A percentile compares a stretch with the other conserved stretches of the same genome.
These are phyloP conservation scores for Ascochyta rabiei DNA, from an alignment of 2,329 filamentous ascomycete genomes.

Conservation along the genomic window DNA sequence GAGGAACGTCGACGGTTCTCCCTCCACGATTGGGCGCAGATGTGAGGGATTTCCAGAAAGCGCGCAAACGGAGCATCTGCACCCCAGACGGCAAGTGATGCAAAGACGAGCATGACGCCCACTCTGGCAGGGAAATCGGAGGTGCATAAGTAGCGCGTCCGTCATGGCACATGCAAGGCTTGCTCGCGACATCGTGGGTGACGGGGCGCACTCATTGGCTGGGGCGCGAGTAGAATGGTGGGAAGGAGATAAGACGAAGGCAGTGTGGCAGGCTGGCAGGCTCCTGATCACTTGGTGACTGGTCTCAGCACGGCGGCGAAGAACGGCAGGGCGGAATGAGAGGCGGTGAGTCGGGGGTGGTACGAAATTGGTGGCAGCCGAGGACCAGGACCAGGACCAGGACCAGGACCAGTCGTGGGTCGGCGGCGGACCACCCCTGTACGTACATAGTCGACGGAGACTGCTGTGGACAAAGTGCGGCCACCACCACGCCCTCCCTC, in stretches of 20 bases:
- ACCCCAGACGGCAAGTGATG: conserved; percentile 25
- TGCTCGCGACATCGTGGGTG: conserved; percentile 15
- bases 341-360: conserved; percentile 18
- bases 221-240: conserved; percentile 18
- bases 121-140: conserved; percentile 6
- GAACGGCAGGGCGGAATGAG: conserved; percentile 13
- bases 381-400: too few species aligned
- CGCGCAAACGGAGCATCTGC: conserved; percentile 18
- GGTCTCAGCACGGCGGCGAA: conserved; percentile 18
- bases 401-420: too few species aligned
- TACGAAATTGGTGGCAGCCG: conserved; percentile 11
- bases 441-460: conserved; percentile 1
- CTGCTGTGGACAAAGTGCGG: neutral
- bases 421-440: too few species aligned
- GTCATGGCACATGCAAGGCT: conserved; percentile 19
- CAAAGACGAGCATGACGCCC: conserved; percentile 20
- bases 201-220: conserved; percentile 12
- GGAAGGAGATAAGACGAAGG: conserved; percentile 21
- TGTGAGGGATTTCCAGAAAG: conserved; percentile 11
- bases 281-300: conserved; percentile 21
- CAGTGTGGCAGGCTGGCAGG: conserved; percentile 14
- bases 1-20: neutral
- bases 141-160: conserved; percentile 20
- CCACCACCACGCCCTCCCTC: neutral
- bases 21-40: conserved; percentile 15